Conservation (phyloP, 2,329 filamentous ascomycete genomes). For the Aspergillus terreus region DNA sequence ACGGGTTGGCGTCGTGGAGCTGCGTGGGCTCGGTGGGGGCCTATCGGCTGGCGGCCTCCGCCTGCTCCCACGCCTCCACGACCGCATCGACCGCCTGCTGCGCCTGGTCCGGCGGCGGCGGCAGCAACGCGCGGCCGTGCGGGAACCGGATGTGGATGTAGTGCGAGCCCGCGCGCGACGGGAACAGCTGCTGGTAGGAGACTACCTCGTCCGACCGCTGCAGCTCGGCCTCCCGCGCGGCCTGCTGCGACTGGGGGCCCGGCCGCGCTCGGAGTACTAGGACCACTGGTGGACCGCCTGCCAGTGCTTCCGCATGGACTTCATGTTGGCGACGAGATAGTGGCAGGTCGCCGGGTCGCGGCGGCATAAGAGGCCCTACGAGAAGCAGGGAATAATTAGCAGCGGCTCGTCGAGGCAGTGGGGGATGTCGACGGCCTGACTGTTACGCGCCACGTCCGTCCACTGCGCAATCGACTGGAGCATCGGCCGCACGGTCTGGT, state of each 20-base stretch:
- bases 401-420: not conserved
- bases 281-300: not conserved
- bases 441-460: not conserved
- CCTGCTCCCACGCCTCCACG: not conserved
- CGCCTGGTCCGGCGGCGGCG: not conserved
- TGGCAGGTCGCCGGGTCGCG: not conserved
- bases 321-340: not conserved
- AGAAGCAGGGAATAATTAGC: not conserved
- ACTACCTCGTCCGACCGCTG: not conserved
- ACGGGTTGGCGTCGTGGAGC: no score
- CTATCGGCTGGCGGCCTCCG: not conserved
- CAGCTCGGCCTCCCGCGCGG: not conserved
- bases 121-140: not conserved
- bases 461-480: not conserved
- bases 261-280: not conserved
- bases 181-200: not conserved
- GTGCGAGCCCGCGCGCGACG: not conserved
- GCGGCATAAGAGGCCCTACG: not conserved
- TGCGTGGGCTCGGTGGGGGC: no score
- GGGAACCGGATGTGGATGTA: not conserved
- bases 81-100: not conserved
- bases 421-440: not conserved
- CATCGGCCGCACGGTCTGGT: not conserved
- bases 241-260: not conserved
- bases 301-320: not conserved